Evolutionary conservation across 192 early-diverging fungal genomes (phyloP).

Genomic region (Coemansia sp.): DNA sequence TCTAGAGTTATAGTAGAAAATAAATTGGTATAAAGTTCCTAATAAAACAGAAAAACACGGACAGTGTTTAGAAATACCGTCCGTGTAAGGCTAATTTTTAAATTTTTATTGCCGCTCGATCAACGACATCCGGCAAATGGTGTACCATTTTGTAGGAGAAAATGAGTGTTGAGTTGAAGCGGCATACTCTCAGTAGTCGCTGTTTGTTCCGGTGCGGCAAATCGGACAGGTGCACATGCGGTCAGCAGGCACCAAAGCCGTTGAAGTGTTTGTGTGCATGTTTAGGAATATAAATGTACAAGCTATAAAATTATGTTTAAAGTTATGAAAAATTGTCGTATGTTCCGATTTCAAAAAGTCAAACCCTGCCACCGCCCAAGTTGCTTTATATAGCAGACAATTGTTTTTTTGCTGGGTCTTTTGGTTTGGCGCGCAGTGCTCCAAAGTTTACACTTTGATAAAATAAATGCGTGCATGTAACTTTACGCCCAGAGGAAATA

Average conservation of each 20-base stretch:
- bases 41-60: not conserved
- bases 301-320: not conserved
- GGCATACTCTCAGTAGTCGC: conserved; percentile 17
- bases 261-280: not conserved
- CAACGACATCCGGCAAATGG: not conserved
- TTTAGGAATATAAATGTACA: not conserved
- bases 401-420: not conserved
- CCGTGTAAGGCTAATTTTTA: not conserved
- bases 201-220: conserved; percentile 35
- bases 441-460: conserved; percentile 1
- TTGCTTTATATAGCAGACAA: not conserved
- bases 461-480: not conserved
- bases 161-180: not conserved
- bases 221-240: conserved; percentile 53
- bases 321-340: not conserved
- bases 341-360: no score
- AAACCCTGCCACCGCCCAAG: no score
- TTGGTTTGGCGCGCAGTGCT: not conserved
- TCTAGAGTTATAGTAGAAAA: not conserved
- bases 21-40: not conserved
- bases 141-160: not conserved
- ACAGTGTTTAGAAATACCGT: not conserved
- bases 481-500: not conserved
- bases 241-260: conserved; percentile 6
- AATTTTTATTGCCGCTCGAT: not conserved